Conservation (phyloP, 164 flowering plant species). For the Platanus orientalis region DNA sequence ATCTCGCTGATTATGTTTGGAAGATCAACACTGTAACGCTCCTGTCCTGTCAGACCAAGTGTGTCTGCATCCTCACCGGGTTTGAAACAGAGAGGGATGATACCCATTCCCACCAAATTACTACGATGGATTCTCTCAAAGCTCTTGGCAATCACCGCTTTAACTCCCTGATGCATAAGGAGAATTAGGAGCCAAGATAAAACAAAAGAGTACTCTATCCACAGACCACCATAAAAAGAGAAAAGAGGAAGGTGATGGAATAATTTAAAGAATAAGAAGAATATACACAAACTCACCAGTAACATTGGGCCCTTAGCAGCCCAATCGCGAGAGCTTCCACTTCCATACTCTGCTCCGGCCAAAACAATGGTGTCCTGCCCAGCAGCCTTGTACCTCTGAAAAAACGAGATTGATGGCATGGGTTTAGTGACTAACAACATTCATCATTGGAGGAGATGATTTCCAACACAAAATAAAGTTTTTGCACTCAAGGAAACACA, state of each 20-base stretch:
- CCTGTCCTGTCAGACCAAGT: slow-evolving; percentile 71
- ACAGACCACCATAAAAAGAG: background rate
- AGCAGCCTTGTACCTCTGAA: slow-evolving; percentile 56
- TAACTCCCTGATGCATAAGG: slow-evolving; percentile 55
- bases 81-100: slow-evolving; percentile 76
- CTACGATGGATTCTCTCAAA: slow-evolving; percentile 88
- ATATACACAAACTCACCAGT: slow-evolving; percentile 29
- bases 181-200: background rate
- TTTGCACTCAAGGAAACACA: background rate
- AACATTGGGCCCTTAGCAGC: slow-evolving; percentile 86
- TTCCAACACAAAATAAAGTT: too few relatives aligned
- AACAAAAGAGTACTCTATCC: background rate
- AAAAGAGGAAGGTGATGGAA: too few relatives aligned
- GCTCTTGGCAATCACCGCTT: slow-evolving; percentile 84
- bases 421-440: background rate
- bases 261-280: background rate
- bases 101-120: slow-evolving; percentile 85
- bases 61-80: slow-evolving; percentile 82
- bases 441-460: background rate
- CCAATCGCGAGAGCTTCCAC: slow-evolving; percentile 90
- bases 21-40: slow-evolving; percentile 68
- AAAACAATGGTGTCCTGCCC: slow-evolving; percentile 63
- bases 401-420: background rate
- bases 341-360: slow-evolving; percentile 83
- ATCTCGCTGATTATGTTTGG: slow-evolving; percentile 58